Conservation (phyloP, 495 filamentous ascomycete genomes). For the Podospora pseudopauciseta region DNA sequence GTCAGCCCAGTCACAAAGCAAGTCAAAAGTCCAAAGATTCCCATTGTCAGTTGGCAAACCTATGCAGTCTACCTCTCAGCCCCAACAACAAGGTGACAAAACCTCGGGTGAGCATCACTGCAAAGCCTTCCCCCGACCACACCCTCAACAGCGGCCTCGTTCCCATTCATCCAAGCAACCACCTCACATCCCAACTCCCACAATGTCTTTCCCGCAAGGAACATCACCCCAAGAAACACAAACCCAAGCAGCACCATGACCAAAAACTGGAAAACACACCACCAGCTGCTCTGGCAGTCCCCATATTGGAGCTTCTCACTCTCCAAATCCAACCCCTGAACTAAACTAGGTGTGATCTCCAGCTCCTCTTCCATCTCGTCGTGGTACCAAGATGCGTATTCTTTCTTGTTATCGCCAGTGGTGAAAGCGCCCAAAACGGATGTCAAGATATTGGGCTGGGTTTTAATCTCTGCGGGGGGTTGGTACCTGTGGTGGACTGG, state of each 20-base stretch:
- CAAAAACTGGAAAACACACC: background rate
- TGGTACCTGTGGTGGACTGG: background rate
- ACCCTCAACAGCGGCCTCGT: background rate
- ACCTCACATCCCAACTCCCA: background rate
- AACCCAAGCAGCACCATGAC: background rate
- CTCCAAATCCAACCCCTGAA: background rate
- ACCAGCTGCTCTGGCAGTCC: background rate
- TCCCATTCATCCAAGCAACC: background rate
- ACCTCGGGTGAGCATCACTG: background rate
- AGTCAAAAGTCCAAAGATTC: background rate
- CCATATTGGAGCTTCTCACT: background rate
- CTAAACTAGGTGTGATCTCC: background rate
- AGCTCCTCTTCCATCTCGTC: background rate
- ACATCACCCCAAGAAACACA: background rate
- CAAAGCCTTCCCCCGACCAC: background rate
- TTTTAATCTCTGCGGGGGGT: background rate
- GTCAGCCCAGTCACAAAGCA: background rate
- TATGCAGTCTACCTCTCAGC: background rate
- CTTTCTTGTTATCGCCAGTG: too few species aligned
- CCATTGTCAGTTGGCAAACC: background rate
- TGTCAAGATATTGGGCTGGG: too few species aligned
- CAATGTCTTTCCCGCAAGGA: background rate
- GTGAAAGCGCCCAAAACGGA: too few species aligned
- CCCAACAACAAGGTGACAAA: slow-evolving; percentile 6
- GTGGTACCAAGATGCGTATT: background rate